Evolutionary conservation across 371 early-diverging fungal species (phyloP).

Genomic region (Aphelidium insulamus): DNA sequence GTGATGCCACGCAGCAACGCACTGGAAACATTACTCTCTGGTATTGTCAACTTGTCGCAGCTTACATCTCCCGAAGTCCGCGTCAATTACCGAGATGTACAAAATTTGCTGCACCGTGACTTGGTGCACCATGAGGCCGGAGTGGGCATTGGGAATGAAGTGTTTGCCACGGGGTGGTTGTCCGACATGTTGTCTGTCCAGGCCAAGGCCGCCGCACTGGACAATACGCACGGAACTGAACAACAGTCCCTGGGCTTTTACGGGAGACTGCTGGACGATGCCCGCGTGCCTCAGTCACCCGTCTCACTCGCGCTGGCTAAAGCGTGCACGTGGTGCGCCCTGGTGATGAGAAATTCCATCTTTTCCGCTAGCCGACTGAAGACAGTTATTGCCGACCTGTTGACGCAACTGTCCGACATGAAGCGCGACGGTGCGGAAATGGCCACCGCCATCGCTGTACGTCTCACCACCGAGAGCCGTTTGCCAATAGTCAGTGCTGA

Average conservation of each 20-base stretch:
- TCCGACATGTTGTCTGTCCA: slow-evolving; percentile 29
- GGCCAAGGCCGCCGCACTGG: slow-evolving; percentile 12
- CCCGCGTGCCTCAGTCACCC: too few species aligned
- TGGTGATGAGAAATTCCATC: slow-evolving; percentile 20
- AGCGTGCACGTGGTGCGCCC: slow-evolving; percentile 19
- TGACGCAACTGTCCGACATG: slow-evolving; percentile 25
- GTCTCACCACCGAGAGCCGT: slow-evolving; percentile 16
- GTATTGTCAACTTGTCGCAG: too few species aligned
- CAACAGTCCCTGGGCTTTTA: too few species aligned
- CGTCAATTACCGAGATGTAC: slow-evolving; percentile 27
- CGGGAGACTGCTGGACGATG: too few species aligned
- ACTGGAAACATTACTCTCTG: too few species aligned
- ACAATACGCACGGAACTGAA: too few species aligned
- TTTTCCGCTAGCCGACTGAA: slow-evolving; percentile 36
- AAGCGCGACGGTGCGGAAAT: slow-evolving; percentile 34
- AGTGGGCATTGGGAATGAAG: slow-evolving; percentile 32
- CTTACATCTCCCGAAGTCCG: too few species aligned
- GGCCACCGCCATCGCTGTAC: slow-evolving; percentile 16
- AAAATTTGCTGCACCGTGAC: slow-evolving; percentile 19
- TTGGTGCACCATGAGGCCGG: slow-evolving; percentile 26
- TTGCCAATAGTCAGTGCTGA: slow-evolving; percentile 7
- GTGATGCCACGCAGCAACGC: too few species aligned
- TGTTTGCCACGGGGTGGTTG: slow-evolving; percentile 26
- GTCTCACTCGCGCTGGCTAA: too few species aligned
- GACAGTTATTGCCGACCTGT: slow-evolving; percentile 31